These are phyloP conservation scores for Colletotrichum shisoi DNA, from an alignment of 2,329 filamentous ascomycete genomes.

Conservation along the genomic window DNA sequence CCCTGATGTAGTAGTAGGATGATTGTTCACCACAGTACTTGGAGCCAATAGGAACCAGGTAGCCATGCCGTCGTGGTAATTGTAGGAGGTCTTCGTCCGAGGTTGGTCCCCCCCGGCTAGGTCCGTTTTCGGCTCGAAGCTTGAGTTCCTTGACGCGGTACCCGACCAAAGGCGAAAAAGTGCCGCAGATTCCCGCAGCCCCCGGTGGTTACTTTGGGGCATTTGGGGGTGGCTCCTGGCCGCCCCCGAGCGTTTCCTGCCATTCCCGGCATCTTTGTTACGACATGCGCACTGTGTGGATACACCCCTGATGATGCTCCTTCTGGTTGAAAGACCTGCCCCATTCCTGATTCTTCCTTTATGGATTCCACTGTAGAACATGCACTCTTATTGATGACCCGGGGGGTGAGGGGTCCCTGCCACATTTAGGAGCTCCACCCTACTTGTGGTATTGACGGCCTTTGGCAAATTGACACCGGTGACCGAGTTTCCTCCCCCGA, in stretches of 20 bases:
- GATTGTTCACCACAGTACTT: not conserved
- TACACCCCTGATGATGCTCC: slow-evolving; percentile 4
- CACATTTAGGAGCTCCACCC: slow-evolving; percentile 11
- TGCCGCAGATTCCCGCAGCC: slow-evolving; percentile 26
- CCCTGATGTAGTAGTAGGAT: not conserved
- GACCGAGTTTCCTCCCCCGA: slow-evolving; percentile 26
- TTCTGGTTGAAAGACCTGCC: not conserved
- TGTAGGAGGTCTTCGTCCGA: slow-evolving; percentile 16
- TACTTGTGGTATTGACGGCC: slow-evolving; percentile 12
- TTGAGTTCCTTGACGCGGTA: slow-evolving; percentile 35
- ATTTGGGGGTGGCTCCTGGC: slow-evolving; percentile 2
- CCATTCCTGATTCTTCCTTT: not conserved
- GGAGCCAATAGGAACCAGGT: not conserved
- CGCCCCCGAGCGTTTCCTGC: slow-evolving; percentile 14
- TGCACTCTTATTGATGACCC: not conserved
- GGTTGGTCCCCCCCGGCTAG: slow-evolving; percentile 13
- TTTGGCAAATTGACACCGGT: slow-evolving; percentile 12
- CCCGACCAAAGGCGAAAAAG: slow-evolving; percentile 26
- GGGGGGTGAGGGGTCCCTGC: slow-evolving; percentile 14
- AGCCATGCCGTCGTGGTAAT: slow-evolving; percentile 9
- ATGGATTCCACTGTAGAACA: not conserved
- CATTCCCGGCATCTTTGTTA: not conserved
- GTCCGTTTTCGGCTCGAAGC: slow-evolving; percentile 37
- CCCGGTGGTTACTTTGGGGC: not conserved
- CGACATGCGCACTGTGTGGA: slow-evolving; percentile 10